Conservation (phyloP, 2,329 filamentous ascomycete genomes). For the Botrytis medusae region DNA sequence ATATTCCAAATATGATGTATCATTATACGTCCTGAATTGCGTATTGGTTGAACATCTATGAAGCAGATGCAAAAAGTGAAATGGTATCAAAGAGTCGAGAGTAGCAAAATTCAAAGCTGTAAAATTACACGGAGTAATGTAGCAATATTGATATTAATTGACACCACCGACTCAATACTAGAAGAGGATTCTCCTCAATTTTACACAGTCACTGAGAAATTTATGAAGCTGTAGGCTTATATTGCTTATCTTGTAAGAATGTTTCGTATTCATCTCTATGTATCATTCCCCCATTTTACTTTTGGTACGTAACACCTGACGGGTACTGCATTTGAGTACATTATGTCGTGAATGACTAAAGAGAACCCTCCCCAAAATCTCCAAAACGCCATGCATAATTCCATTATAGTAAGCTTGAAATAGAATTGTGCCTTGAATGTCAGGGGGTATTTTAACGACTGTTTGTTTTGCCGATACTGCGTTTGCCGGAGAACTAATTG, state of each 20-base stretch:
- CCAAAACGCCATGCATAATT: slow-evolving; percentile 21
- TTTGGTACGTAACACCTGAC: slow-evolving; percentile 15
- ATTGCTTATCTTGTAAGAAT: background rate
- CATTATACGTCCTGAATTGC: background rate
- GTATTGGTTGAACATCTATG: background rate
- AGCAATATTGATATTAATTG: background rate
- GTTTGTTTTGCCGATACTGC: slow-evolving; percentile 85
- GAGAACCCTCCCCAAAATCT: slow-evolving; percentile 11
- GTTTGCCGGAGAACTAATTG: slow-evolving; percentile 77
- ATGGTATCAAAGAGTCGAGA: background rate
- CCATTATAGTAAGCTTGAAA: slow-evolving; percentile 9
- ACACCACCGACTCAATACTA: background rate
- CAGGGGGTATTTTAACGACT: slow-evolving; percentile 54
- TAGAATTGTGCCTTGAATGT: slow-evolving; percentile 18
- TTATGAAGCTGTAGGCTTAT: background rate
- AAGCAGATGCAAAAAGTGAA: background rate
- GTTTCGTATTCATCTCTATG: background rate
- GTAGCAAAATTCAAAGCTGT: background rate
- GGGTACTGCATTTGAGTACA: slow-evolving; percentile 18
- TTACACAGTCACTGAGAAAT: too few species aligned
- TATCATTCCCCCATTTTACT: slow-evolving; percentile 1
- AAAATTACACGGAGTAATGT: background rate
- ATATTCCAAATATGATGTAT: background rate
- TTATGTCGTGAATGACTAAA: slow-evolving; percentile 18
- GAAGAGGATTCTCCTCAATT: too few species aligned